These are phyloP conservation scores for Candida ponderosae DNA, from an alignment of 805 yeast genomes.

Conservation along the genomic window DNA sequence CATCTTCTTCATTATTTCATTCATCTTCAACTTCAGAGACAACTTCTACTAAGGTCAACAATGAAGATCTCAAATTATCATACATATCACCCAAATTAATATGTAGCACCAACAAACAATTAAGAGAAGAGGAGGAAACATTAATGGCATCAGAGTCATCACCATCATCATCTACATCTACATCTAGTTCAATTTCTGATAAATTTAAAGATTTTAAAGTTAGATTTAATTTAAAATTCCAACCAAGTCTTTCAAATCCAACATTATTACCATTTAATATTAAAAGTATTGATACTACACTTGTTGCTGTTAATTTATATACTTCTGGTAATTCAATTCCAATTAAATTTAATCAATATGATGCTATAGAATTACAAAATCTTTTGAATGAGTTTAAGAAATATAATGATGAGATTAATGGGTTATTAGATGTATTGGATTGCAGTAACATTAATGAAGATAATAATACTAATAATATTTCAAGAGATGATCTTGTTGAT, in stretches of 20 bases:
- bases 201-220: conserved; percentile 20
- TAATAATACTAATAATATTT: conserved; percentile 18
- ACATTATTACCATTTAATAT: conserved; percentile 22
- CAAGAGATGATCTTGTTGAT: conserved; percentile 9
- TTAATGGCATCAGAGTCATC: too few species aligned
- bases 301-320: conserved; percentile 25
- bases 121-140: conserved; percentile 26
- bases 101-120: conserved; percentile 23
- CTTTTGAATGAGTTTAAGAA: conserved; percentile 3
- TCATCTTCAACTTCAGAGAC: background rate
- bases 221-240: conserved; percentile 20
- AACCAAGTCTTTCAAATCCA: conserved; percentile 22
- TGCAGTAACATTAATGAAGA: conserved; percentile 14
- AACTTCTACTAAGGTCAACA: background rate
- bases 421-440: conserved; percentile 4
- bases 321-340: conserved; percentile 32
- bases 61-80: conserved; percentile 25
- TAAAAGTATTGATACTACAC: conserved; percentile 20
- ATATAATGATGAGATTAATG: conserved; percentile 7
- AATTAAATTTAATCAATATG: conserved; percentile 20
- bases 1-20: conserved; percentile 1
- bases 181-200: conserved; percentile 10
- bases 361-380: conserved; percentile 17
- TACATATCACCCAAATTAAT: conserved; percentile 29
- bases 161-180: conserved; percentile 19